phyloP scores from a whole-genome alignment of 2,329 filamentous ascomycete species.

The Alternaria gansuensis region DNA sequence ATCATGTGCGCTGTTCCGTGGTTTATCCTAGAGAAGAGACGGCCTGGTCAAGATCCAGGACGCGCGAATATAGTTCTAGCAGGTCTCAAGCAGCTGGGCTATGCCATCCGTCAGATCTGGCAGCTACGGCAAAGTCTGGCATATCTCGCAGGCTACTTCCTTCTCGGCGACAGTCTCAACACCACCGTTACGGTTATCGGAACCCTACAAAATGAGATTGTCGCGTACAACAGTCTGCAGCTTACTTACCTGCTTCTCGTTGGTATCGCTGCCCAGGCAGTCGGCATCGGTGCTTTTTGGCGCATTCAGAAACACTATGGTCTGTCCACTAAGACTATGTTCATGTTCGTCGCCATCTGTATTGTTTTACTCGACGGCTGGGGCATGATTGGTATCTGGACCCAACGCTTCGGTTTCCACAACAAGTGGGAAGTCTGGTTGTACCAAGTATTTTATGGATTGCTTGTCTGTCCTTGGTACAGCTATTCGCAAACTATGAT shows the following conservation, averaged over 20 bases:
- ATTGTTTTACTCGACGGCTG: conserved; percentile 69
- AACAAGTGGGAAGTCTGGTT: conserved; percentile 63
- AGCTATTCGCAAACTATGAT: conserved; percentile 77
- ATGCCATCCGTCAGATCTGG: conserved; percentile 68
- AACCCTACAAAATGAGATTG: conserved; percentile 71
- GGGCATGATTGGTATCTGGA: conserved; percentile 69
- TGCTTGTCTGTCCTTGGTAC: conserved; percentile 75
- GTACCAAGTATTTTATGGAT: conserved; percentile 66
- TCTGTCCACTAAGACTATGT: conserved; percentile 73
- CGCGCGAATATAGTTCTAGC: conserved; percentile 63
- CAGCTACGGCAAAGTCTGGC: conserved; percentile 71
- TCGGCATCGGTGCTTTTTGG: conserved; percentile 71
- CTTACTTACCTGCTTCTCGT: conserved; percentile 73
- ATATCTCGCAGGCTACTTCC: conserved; percentile 70
- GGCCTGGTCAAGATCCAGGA: conserved; percentile 65
- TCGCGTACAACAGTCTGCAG: conserved; percentile 70
- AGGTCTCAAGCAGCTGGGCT: conserved; percentile 67
- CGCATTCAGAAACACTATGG: conserved; percentile 66
- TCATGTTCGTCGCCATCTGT: conserved; percentile 68
- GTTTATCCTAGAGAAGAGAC: conserved; percentile 71
- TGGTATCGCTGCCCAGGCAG: conserved; percentile 69
- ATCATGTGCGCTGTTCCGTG: conserved; percentile 70
- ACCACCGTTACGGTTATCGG: conserved; percentile 74
- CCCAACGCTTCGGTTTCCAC: conserved; percentile 63
- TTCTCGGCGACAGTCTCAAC: conserved; percentile 74